phyloP scores from a whole-genome alignment of 2,329 filamentous ascomycete species.

The Teratosphaeria viscida region DNA sequence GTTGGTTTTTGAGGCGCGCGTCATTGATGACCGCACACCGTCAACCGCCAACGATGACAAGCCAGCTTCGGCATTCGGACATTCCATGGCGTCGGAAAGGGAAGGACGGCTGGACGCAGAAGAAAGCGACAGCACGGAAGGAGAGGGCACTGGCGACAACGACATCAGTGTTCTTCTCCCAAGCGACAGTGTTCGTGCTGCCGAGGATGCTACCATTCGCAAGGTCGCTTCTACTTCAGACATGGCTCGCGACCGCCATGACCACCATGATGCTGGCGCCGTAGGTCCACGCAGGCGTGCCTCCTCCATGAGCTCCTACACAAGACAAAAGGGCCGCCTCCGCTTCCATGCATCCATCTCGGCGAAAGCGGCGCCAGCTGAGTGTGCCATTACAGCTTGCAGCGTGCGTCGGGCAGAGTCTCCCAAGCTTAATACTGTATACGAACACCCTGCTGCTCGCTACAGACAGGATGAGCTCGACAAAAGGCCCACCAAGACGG shows the following conservation, averaged over 20 bases:
- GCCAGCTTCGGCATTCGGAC: not conserved
- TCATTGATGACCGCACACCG: not conserved
- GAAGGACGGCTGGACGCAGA: not conserved
- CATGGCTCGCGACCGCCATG: not conserved
- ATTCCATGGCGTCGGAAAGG: not conserved
- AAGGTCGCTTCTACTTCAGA: not conserved
- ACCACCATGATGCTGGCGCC: not conserved
- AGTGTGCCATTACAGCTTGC: slow-evolving; percentile 11
- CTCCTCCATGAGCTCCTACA: slow-evolving; percentile 6
- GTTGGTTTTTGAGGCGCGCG: not conserved
- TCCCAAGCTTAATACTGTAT: slow-evolving; percentile 10
- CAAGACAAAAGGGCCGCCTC: not conserved
- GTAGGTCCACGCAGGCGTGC: not conserved
- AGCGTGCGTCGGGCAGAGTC: slow-evolving; percentile 11
- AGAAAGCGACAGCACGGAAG: not conserved
- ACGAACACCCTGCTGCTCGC: slow-evolving; percentile 6
- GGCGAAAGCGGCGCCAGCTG: slow-evolving; percentile 6
- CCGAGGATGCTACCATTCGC: not conserved
- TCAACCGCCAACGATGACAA: not conserved
- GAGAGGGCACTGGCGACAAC: not conserved
- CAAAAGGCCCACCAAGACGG: slow-evolving; percentile 8
- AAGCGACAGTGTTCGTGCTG: not conserved
- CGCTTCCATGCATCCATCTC: not conserved
- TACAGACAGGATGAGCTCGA: not conserved
- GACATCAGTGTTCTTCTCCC: not conserved